Evolutionary conservation across 208 protist genomes (phyloP), one percentile per base, ranked within the genome.

Genomic region (Leishmania tarentolae): DNA sequence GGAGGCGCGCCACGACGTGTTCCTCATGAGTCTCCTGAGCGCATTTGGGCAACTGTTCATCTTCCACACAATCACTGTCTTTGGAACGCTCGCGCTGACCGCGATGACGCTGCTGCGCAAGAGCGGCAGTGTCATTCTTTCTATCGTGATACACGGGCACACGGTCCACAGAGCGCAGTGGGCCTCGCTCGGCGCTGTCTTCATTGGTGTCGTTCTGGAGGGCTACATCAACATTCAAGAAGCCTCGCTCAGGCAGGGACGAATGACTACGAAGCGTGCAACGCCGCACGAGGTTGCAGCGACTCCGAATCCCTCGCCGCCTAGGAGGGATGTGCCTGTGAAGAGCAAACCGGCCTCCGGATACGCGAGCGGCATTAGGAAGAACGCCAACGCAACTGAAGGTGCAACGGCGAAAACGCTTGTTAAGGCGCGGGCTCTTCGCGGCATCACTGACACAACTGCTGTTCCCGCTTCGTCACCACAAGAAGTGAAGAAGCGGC

Each of bases 41-140:
- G 92, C 89, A 0, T 28, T 91, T 19, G 94, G 94, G 15, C 94
- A 97, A 76, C 72, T 95, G 19, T 97, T 97, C 79, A 89, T 97
- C 50, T 97, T 95, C 72, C 88, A 83, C 66, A 93, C 91, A 53
- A 94, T 97, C 83, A 87, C 85, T 57, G 71, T 93, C 46, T 97
- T 97, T 79, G 94, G 94, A 9, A 88, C 87, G 15, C 84, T 97
- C 21, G 91, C 94, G 46, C 65, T 97, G 72, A 95, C 90, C 0
- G 90, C 92, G 28, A 90, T 97, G 84, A 97, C 94, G 52, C 79
- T 97, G 46, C 82, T 95, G 63, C 94, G 94, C 37, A 97, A 97
- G 81, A 83, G 82, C 3, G 91, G 90, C 56, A 96, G 91, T 78
- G 92, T 97, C 31, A 21, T 95, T 42, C 80, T 97, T 44, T 97